Evolutionary conservation across 2,329 filamentous ascomycete genomes (phyloP).

Genomic region (Cladosporium sp.): DNA sequence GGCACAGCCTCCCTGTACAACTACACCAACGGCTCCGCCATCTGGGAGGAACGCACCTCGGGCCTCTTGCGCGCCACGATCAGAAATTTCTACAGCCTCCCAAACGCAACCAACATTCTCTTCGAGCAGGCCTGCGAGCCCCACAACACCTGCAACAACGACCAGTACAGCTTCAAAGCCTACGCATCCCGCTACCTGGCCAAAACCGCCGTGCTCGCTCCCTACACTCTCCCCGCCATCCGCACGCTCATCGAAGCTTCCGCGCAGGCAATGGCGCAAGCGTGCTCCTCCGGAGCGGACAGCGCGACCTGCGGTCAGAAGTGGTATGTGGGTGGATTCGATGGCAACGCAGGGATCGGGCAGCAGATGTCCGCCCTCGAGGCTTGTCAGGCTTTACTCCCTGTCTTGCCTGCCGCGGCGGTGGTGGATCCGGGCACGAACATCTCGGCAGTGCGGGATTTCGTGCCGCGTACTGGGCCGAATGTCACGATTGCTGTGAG

Average conservation of each 20-base stretch:
- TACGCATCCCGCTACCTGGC: conserved; percentile 64
- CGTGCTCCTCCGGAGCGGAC: conserved; percentile 40
- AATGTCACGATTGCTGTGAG: conserved; percentile 19
- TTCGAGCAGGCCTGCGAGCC: conserved; percentile 65
- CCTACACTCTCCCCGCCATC: conserved; percentile 37
- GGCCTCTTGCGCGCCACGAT: conserved; percentile 54
- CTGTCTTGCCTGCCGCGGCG: conserved; percentile 14
- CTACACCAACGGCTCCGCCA: conserved; percentile 36
- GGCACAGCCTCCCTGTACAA: conserved; percentile 57
- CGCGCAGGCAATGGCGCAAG: conserved; percentile 39
- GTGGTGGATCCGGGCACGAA: conserved; percentile 1
- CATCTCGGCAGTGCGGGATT: background rate
- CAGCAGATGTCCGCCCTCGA: conserved; percentile 44
- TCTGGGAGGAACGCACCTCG: conserved; percentile 56
- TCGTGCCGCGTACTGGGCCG: conserved; percentile 13
- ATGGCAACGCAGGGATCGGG: conserved; percentile 40
- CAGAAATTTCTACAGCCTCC: conserved; percentile 52
- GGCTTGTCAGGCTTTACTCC: conserved; percentile 40
- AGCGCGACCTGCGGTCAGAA: conserved; percentile 41
- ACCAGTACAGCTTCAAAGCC: conserved; percentile 73
- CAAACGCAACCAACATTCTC: conserved; percentile 52
- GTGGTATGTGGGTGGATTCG: conserved; percentile 42
- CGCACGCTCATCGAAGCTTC: conserved; percentile 37
- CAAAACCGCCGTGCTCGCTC: conserved; percentile 41
- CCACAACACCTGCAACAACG: conserved; percentile 58